phyloP scores from a whole-genome alignment of 1,284 basidiomycete species.

The Tetrapyrgos nigripes region DNA sequence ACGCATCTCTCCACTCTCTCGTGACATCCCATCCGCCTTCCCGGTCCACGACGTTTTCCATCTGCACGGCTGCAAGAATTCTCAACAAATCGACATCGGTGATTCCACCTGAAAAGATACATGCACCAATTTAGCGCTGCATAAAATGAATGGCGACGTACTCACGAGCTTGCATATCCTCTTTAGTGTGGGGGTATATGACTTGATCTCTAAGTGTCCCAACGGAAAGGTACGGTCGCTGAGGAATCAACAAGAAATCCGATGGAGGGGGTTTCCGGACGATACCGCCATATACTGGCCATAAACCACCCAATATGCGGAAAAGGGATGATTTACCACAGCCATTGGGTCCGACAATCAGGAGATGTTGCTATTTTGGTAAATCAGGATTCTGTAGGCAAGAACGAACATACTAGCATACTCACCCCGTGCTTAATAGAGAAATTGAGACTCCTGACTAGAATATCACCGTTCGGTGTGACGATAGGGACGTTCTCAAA shows the following conservation, averaged over 20 bases:
- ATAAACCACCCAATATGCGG: slow-evolving; percentile 94
- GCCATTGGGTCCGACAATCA: slow-evolving; percentile 93
- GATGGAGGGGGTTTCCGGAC: slow-evolving; percentile 93
- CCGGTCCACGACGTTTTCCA: slow-evolving; percentile 90
- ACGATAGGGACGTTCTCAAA: slow-evolving; percentile 96
- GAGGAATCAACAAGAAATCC: slow-evolving; percentile 95
- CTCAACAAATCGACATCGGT: slow-evolving; percentile 80
- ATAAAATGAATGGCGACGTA: slow-evolving; percentile 19
- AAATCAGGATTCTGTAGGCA: background rate
- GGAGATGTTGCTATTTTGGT: slow-evolving; percentile 75
- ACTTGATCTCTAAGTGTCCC: slow-evolving; percentile 96
- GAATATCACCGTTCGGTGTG: slow-evolving; percentile 94
- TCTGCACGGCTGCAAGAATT: slow-evolving; percentile 84
- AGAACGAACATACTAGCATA: slow-evolving; percentile 20
- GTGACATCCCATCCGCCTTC: slow-evolving; percentile 94
- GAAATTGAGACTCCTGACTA: slow-evolving; percentile 88
- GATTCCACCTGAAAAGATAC: slow-evolving; percentile 57
- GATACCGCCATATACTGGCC: slow-evolving; percentile 95
- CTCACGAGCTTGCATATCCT: slow-evolving; percentile 77
- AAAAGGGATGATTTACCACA: slow-evolving; percentile 93
- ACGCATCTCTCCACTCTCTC: slow-evolving; percentile 92
- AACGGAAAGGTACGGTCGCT: slow-evolving; percentile 92
- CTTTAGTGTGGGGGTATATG: slow-evolving; percentile 85
- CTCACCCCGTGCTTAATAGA: slow-evolving; percentile 88
- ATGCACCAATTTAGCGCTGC: background rate